phyloP scores from a whole-genome alignment of 768 basidiomycete species.

The Tricholoma matsutake region DNA sequence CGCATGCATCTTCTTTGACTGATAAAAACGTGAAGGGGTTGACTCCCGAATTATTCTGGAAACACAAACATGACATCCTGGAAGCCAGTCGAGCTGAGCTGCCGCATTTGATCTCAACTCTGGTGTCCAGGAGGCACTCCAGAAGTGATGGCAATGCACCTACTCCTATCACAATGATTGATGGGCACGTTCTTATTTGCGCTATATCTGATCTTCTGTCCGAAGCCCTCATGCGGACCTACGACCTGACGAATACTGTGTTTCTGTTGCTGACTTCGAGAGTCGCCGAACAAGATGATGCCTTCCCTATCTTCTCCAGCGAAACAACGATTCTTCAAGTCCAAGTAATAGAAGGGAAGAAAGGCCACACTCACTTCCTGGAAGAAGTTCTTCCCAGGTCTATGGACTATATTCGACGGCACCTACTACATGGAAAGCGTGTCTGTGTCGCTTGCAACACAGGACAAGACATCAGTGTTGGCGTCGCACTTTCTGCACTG shows the following conservation, averaged over 20 bases:
- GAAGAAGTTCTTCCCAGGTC: constrained; percentile 42
- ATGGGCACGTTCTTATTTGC: constrained; percentile 42
- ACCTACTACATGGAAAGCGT: constrained; percentile 32
- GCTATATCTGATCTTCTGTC: constrained; percentile 22
- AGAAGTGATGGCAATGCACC: constrained; percentile 3
- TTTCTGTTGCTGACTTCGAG: constrained; percentile 1
- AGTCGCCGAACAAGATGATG: background rate
- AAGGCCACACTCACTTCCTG: constrained; percentile 37
- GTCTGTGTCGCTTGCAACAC: constrained; percentile 53
- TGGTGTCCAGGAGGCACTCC: constrained; percentile 19
- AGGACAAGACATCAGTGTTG: constrained; percentile 63
- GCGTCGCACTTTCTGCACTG: constrained; percentile 58
- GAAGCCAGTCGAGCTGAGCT: constrained; percentile 46
- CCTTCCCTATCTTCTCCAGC: background rate
- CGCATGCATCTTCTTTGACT: constrained; percentile 1
- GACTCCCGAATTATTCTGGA: constrained; percentile 73
- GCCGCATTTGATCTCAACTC: constrained; percentile 36
- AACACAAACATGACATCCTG: constrained; percentile 47
- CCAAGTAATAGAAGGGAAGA: constrained; percentile 43
- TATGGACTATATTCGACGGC: constrained; percentile 40
- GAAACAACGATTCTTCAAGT: constrained; percentile 16
- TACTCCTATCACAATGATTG: constrained; percentile 33
- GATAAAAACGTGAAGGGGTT: constrained; percentile 54
- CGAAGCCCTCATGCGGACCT: background rate
- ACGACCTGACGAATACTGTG: background rate